These are phyloP conservation scores for Metarhizium album DNA, from an alignment of 2,329 filamentous ascomycete species.

Conservation along the genomic window DNA sequence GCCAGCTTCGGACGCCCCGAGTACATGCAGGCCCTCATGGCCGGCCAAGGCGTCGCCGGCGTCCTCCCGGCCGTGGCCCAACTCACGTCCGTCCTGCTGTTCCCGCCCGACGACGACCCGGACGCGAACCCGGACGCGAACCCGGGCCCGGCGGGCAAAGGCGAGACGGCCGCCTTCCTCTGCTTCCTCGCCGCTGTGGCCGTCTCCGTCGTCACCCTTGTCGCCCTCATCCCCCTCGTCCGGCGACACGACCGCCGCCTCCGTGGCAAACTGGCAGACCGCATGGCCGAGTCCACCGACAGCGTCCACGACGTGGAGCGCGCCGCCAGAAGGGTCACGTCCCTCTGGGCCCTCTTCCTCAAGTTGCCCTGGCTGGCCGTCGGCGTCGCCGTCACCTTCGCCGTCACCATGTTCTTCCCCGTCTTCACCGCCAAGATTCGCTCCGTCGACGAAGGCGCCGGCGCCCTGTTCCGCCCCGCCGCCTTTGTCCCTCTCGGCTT, in stretches of 20 bases:
- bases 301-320: conserved; percentile 43
- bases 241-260: conserved; percentile 45
- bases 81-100: conserved; percentile 65
- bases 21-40: conserved; percentile 96
- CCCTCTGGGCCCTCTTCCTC: conserved; percentile 54
- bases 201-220: conserved; percentile 59
- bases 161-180: conserved; percentile 58
- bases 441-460: conserved; percentile 30
- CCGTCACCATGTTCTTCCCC: conserved; percentile 86
- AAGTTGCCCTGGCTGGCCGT: conserved; percentile 71
- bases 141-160: conserved; percentile 14
- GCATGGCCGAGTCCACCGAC: conserved; percentile 38
- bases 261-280: conserved; percentile 35
- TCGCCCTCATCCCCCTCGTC: conserved; percentile 66
- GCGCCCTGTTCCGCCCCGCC: conserved; percentile 55
- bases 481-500: conserved; percentile 86
- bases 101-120: conserved; percentile 30
- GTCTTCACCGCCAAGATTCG: conserved; percentile 68
- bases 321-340: conserved; percentile 36
- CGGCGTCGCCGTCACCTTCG: conserved; percentile 73
- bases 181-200: conserved; percentile 84
- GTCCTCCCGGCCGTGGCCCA: conserved; percentile 83
- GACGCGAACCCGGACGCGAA: too few relatives aligned
- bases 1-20: conserved; percentile 73
- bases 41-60: conserved; percentile 82